A percentile compares a stretch with the other conserved stretches of the same genome.
Conservation (phyloP, 805 yeast genomes). For the Cyberlindnera mycetangii region DNA sequence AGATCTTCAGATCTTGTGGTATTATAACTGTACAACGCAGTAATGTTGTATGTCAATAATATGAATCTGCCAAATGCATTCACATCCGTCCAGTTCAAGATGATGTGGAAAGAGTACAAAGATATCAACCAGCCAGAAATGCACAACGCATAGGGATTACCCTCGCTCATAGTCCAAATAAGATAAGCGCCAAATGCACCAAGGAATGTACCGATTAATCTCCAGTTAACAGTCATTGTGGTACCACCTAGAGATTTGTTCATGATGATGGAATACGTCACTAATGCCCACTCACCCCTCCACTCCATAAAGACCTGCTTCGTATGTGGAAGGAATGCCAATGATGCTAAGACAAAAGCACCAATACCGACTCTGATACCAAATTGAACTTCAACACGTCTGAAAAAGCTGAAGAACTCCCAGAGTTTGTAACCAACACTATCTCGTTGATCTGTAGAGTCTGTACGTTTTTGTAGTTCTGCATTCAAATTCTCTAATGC, state of each 20-base stretch:
- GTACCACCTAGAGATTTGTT: slow-evolving; percentile 84
- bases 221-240: slow-evolving; percentile 70
- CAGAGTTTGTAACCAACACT: slow-evolving; percentile 39
- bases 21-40: slow-evolving; percentile 73
- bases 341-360: slow-evolving; percentile 57
- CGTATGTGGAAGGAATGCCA: slow-evolving; percentile 63
- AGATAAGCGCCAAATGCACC: slow-evolving; percentile 64
- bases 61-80: slow-evolving; percentile 66
- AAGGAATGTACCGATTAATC: slow-evolving; percentile 68
- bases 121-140: slow-evolving; percentile 41
- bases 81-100: slow-evolving; percentile 62
- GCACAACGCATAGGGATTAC: slow-evolving; percentile 51
- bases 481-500: slow-evolving; percentile 17
- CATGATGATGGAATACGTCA: slow-evolving; percentile 82
- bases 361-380: slow-evolving; percentile 81
- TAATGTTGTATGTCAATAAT: slow-evolving; percentile 70
- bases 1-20: slow-evolving; percentile 56
- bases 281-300: slow-evolving; percentile 84
- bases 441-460: slow-evolving; percentile 14
- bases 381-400: slow-evolving; percentile 69
- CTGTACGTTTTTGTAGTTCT: slow-evolving; percentile 27
- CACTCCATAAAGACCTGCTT: slow-evolving; percentile 54
- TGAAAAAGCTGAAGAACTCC: slow-evolving; percentile 48
- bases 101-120: slow-evolving; percentile 46
- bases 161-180: slow-evolving; percentile 58